phyloP scores from a whole-genome alignment of 208 protist genomes.

The Acanthamoeba quina region DNA sequence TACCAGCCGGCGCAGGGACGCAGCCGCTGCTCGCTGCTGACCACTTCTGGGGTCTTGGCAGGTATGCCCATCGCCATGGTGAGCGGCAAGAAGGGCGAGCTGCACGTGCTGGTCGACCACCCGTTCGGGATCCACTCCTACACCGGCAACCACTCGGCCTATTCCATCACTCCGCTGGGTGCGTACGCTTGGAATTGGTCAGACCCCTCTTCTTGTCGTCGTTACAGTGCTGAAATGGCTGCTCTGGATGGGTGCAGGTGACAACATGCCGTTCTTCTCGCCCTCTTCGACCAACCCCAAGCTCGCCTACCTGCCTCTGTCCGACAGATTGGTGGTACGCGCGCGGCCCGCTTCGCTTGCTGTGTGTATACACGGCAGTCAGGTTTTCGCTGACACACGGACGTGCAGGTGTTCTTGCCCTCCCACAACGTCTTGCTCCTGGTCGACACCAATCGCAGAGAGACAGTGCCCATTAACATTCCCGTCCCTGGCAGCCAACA shows the following conservation, averaged over 20 bases:
- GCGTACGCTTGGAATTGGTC: neutral
- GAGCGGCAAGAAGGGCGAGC: neutral
- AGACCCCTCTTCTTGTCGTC: neutral
- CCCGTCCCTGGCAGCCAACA: slow-evolving; percentile 24
- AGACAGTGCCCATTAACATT: slow-evolving; percentile 58
- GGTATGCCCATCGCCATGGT: slow-evolving; percentile 16
- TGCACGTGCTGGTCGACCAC: slow-evolving; percentile 72
- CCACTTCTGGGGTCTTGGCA: neutral
- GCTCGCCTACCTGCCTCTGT: slow-evolving; percentile 17
- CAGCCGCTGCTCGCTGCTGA: neutral
- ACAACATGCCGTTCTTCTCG: slow-evolving; percentile 70
- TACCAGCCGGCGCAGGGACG: neutral
- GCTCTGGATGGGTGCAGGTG: neutral
- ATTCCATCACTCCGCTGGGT: slow-evolving; percentile 42
- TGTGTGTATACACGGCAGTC: neutral
- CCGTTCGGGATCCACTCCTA: slow-evolving; percentile 74
- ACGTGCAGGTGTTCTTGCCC: slow-evolving; percentile 42
- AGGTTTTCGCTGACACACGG: neutral
- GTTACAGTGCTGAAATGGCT: neutral
- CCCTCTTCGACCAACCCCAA: slow-evolving; percentile 44
- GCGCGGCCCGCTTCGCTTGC: neutral
- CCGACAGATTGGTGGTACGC: slow-evolving; percentile 25
- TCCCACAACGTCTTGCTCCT: slow-evolving; percentile 63
- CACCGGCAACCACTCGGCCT: slow-evolving; percentile 12
- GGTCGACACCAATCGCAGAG: slow-evolving; percentile 38